A percentile compares a stretch with the other conserved stretches of the same genome.
These are phyloP conservation scores for Fomitopsis schrenkii DNA, from an alignment of 1,284 basidiomycete genomes.

Conservation along the genomic window DNA sequence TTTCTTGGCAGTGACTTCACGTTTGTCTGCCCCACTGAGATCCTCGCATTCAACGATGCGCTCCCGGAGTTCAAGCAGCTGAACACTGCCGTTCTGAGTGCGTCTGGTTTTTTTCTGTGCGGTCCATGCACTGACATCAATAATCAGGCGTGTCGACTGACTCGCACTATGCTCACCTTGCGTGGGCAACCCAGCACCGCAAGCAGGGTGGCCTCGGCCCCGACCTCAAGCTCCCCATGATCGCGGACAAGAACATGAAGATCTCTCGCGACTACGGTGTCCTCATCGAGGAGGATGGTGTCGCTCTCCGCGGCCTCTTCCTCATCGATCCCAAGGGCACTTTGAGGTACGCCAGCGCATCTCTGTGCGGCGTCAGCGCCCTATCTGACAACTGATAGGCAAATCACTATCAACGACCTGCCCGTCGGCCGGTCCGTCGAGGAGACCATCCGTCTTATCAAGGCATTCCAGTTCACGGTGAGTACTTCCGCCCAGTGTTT, in stretches of 20 bases:
- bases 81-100: constrained; percentile 74
- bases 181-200: constrained; percentile 79
- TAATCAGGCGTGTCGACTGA: constrained; percentile 73
- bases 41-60: constrained; percentile 88
- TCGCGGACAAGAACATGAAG: constrained; percentile 68
- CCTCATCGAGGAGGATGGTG: constrained; percentile 80
- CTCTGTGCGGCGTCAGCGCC: background rate
- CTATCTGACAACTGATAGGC: constrained; percentile 36
- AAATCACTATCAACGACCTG: constrained; percentile 86
- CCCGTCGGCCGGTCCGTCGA: constrained; percentile 90
- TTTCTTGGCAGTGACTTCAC: constrained; percentile 59
- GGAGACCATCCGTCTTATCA: constrained; percentile 83
- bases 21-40: constrained; percentile 91
- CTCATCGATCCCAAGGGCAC: constrained; percentile 87
- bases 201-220: constrained; percentile 87
- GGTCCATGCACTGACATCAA: background rate
- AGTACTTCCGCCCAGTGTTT: constrained; percentile 17
- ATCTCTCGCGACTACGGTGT: constrained; percentile 81
- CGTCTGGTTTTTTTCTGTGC: constrained; percentile 13
- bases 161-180: constrained; percentile 84
- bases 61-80: constrained; percentile 70
- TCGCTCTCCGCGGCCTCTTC: constrained; percentile 84
- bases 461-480: constrained; percentile 89
- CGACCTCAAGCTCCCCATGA: constrained; percentile 74
- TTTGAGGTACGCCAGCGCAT: constrained; percentile 45